Conservation (phyloP, 805 yeast species). For the Diddensiella transvaalensis region DNA sequence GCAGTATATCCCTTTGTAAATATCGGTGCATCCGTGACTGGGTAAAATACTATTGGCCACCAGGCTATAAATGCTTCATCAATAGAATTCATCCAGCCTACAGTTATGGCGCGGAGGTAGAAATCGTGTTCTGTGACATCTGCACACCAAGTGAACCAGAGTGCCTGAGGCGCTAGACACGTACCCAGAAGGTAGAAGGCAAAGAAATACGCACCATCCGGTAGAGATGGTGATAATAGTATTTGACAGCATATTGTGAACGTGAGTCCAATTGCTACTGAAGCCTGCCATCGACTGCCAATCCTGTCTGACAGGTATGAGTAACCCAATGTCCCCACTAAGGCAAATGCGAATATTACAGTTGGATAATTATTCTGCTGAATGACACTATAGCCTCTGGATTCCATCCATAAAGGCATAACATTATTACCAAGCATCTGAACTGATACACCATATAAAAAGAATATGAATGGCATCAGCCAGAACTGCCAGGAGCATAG, state of each 20-base stretch:
- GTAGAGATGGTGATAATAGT: slow-evolving; percentile 8
- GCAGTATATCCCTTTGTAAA: slow-evolving; percentile 15
- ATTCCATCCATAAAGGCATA: slow-evolving; percentile 19
- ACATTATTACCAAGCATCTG: slow-evolving; percentile 21
- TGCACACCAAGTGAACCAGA: slow-evolving; percentile 19
- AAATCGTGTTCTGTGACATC: slow-evolving; percentile 18
- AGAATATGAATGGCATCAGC: slow-evolving; percentile 19
- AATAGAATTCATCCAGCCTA: slow-evolving; percentile 20
- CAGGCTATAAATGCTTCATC: slow-evolving; percentile 20
- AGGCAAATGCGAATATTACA: slow-evolving; percentile 13
- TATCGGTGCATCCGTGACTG: slow-evolving; percentile 17
- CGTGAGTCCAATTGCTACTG: slow-evolving; percentile 18
- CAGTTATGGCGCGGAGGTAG: slow-evolving; percentile 14
- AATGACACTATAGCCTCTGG: slow-evolving; percentile 13
- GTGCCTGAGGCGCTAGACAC: slow-evolving; percentile 17
- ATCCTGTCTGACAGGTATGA: slow-evolving; percentile 15
- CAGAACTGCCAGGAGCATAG: slow-evolving; percentile 18
- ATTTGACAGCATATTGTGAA: slow-evolving; percentile 17
- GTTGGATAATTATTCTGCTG: slow-evolving; percentile 19
- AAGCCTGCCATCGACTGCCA: slow-evolving; percentile 18
- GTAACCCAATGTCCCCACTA: slow-evolving; percentile 13
- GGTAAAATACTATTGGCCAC: slow-evolving; percentile 20
- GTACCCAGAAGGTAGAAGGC: slow-evolving; percentile 18
- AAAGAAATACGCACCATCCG: slow-evolving; percentile 15
- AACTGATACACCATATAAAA: slow-evolving; percentile 19